Base-by-base conservation (phyloP, 2,329 filamentous ascomycete species). In the Penicillium olsonii region DNA sequence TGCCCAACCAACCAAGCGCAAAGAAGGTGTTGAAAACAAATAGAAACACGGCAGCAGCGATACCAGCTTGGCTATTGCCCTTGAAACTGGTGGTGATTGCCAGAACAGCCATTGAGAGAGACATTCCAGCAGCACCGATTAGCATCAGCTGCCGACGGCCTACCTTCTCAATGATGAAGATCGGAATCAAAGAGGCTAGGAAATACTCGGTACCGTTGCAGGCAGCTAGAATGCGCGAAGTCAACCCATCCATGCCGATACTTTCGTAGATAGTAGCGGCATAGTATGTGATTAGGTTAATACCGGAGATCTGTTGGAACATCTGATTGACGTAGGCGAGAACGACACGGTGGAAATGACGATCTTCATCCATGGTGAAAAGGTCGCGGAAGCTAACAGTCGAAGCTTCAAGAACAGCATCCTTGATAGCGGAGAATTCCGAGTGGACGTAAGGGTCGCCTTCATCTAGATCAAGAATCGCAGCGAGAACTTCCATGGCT, bases 61-160 rank as follows among this genome's bases (percentile, higher is more conserved):
- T 70, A 44, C 74, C 71, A 4, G 73, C 61, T 15, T 66, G 54
- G n/a, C 57, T 64, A 15, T 69, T 63, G n/a, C 67, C 61, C 19
- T 68, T 53, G 41, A 69, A 73, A 19, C 66, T 66, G 22, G 62
- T 71, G n/a, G 59, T 65, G 26, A 74, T 62, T 5, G 75, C 72
- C 4, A 79, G 63, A 19, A 89, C 77, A 2, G 84, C 79, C 87
- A 90, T 89, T 43, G 81, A 83, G 2, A 78, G 64, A 31, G 82
- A 83, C 74, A 85, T 84, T 0, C 84, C 84, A 27, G 80, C 71
- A 0, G 83, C 82, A 45, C 87, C 87, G 54, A 88, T 82, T 15
- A 90, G 70, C 85, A 91, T 90, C 52, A 90, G 78, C 62, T 82
- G 81, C 15, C 87, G 79, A 22, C 87, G 73, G 12, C 77, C 77